These are phyloP conservation scores for Nicotiana paniculata DNA, from an alignment of 257 asterid genomes.

Conservation along the genomic window DNA sequence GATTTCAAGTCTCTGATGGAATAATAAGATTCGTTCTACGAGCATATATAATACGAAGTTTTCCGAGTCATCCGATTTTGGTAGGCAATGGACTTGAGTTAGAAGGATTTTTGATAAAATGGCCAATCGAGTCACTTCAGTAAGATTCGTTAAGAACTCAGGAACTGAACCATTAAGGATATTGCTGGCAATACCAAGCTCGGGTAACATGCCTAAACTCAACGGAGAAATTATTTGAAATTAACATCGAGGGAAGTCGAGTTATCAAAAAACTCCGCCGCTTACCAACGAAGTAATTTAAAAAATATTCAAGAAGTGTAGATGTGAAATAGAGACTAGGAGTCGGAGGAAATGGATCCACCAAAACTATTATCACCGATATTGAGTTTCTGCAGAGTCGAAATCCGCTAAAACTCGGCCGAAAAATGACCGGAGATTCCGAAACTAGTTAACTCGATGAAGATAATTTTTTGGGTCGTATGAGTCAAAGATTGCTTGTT, in stretches of 20 bases:
- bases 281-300: constrained; percentile 47
- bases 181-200: constrained; percentile 35
- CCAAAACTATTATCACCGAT: constrained; percentile 38
- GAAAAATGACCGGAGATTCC: constrained; percentile 45
- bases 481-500: background rate
- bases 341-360: constrained; percentile 32
- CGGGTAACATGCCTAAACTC: constrained; percentile 41
- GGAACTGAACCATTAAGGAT: constrained; percentile 67
- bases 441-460: constrained; percentile 34
- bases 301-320: constrained; percentile 31
- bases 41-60: constrained; percentile 39
- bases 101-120: constrained; percentile 36
- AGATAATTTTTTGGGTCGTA: constrained; percentile 28
- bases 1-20: constrained; percentile 56
- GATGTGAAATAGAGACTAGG: constrained; percentile 44
- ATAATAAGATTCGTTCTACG: constrained; percentile 25
- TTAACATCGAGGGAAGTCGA: constrained; percentile 45
- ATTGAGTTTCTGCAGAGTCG: constrained; percentile 40
- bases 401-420: constrained; percentile 57
- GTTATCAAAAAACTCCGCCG: constrained; percentile 48
- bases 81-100: constrained; percentile 46
- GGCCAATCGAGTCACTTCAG: constrained; percentile 50
- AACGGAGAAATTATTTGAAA: constrained; percentile 50
- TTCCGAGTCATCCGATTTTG: constrained; percentile 46
- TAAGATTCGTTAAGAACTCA: constrained; percentile 43